Evolutionary conservation across 176 grass and related monocot species (phyloP).

Genomic region (Carex pumila): DNA sequence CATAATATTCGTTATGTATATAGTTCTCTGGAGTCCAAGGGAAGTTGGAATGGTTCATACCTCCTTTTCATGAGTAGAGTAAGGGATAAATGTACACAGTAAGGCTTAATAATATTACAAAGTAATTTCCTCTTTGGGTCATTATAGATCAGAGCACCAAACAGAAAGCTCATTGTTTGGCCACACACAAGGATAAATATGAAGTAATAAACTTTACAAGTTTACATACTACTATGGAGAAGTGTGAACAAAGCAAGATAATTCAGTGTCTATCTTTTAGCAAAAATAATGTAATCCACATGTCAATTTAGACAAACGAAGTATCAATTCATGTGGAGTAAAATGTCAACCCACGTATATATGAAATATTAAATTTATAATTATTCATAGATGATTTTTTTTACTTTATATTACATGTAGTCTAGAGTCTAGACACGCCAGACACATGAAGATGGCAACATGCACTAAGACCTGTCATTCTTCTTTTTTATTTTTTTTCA

Average conservation of each 20-base stretch:
- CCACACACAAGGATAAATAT: neutral
- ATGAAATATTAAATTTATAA: neutral
- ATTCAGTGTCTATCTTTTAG: neutral
- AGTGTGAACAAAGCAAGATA: neutral
- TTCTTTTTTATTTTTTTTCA: neutral
- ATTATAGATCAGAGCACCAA: neutral
- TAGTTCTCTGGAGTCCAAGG: conserved; percentile 12
- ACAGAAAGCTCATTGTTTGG: neutral
- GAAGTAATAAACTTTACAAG: neutral
- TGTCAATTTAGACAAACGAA: neutral
- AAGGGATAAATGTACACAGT: conserved; percentile 12
- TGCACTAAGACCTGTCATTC: conserved; percentile 14
- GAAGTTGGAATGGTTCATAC: conserved; percentile 20
- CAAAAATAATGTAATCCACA: neutral
- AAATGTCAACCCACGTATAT: neutral
- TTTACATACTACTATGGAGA: neutral
- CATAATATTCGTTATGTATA: neutral
- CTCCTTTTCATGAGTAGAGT: conserved; percentile 23
- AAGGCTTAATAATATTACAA: neutral
- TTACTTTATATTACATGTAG: neutral
- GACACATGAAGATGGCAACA: conserved; percentile 9
- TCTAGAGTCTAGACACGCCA: neutral
- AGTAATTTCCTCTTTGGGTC: neutral
- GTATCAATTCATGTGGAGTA: neutral
- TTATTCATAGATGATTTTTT: neutral